These are phyloP conservation scores for Apostasia shenzhenica DNA, from an alignment of 106 monocot genomes.

Conservation along the genomic window DNA sequence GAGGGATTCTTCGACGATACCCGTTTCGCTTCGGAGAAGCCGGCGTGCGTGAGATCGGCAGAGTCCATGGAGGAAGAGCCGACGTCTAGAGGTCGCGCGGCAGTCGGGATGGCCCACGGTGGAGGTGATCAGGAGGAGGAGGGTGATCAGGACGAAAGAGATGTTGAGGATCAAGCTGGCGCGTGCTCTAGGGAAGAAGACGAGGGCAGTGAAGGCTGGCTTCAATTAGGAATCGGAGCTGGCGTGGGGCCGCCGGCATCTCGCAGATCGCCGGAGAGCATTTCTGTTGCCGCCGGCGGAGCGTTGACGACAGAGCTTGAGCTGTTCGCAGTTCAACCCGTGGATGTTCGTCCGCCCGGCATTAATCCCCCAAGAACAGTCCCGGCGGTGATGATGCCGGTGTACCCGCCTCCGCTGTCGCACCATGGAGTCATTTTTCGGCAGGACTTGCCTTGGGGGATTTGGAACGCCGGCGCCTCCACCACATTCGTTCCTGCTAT, in stretches of 20 bases:
- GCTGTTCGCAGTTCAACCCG: conserved; percentile 13
- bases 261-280: neutral
- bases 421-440: conserved; percentile 4
- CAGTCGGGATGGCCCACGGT: conserved; percentile 27
- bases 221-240: conserved; percentile 37
- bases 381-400: neutral
- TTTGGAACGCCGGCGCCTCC: neutral
- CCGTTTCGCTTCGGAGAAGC: neutral
- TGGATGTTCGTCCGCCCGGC: neutral
- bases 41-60: neutral
- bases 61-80: neutral
- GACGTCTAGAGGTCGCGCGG: neutral
- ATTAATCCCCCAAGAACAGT: neutral
- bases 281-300: neutral
- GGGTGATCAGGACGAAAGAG: neutral
- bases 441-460: conserved; percentile 9
- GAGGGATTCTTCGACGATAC: conserved; percentile 5
- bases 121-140: conserved; percentile 5
- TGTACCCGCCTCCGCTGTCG: neutral
- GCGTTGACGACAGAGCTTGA: conserved; percentile 20
- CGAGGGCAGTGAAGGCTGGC: conserved; percentile 14
- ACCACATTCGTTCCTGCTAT: neutral
- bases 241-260: neutral
- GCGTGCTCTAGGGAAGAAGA: conserved; percentile 10
- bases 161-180: conserved; percentile 1